Evolutionary conservation across 805 yeast genomes (phyloP).

Genomic region (Schwanniomyces sp.): DNA sequence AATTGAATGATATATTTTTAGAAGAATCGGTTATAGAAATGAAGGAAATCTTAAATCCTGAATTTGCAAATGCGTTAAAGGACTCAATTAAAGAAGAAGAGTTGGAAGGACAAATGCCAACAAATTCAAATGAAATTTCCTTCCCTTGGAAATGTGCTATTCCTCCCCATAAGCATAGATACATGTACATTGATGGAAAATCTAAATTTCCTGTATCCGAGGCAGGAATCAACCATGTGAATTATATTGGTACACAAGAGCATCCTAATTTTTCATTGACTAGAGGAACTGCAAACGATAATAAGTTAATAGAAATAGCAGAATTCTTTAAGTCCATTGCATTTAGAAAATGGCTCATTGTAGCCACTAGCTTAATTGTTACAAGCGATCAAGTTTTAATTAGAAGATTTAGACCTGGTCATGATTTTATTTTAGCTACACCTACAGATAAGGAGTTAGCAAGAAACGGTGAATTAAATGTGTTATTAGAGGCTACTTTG

Average conservation of each 20-base stretch:
- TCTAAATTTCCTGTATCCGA: constrained; percentile 32
- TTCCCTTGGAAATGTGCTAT: constrained; percentile 88
- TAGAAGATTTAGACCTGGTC: constrained; percentile 92
- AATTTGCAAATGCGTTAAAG: constrained; percentile 48
- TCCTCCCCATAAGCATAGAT: constrained; percentile 93
- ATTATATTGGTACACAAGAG: constrained; percentile 48
- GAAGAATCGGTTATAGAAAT: constrained; percentile 73
- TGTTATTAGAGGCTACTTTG: constrained; percentile 74
- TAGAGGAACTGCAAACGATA: constrained; percentile 23
- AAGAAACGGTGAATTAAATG: constrained; percentile 36
- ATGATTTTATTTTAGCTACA: constrained; percentile 90
- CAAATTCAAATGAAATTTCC: constrained; percentile 49
- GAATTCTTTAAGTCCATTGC: constrained; percentile 57
- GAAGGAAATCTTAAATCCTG: constrained; percentile 57
- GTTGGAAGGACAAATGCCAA: constrained; percentile 62
- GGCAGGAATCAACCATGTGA: constrained; percentile 26
- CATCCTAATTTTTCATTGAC: constrained; percentile 53
- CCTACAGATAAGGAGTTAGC: constrained; percentile 42
- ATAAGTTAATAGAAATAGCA: constrained; percentile 52
- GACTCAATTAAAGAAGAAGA: constrained; percentile 55
- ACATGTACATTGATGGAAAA: constrained; percentile 74
- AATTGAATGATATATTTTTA: constrained; percentile 52
- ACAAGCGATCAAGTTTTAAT: constrained; percentile 67
- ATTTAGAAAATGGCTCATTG: constrained; percentile 68
- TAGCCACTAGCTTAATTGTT: constrained; percentile 61